Conservation (phyloP, 2,329 filamentous ascomycete genomes). For the Verticillium tricorpus region DNA sequence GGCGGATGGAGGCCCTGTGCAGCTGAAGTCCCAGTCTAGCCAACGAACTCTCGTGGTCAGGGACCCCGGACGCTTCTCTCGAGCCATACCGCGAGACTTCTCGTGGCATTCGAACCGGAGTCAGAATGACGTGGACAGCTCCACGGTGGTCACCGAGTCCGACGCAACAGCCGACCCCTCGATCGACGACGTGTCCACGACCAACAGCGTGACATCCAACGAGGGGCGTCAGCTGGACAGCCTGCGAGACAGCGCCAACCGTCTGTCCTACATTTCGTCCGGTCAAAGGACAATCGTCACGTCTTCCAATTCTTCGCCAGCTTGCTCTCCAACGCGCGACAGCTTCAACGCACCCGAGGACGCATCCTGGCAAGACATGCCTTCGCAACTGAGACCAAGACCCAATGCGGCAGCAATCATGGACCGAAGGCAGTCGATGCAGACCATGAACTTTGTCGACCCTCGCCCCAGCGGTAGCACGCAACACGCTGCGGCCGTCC, state of each 20-base stretch:
- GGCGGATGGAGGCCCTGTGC: constrained; percentile 27
- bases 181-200: constrained; percentile 51
- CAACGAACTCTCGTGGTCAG: constrained; percentile 43
- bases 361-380: constrained; percentile 4
- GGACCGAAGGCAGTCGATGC: constrained; percentile 48
- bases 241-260: constrained; percentile 50
- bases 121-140: constrained; percentile 19
- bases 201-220: constrained; percentile 53
- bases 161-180: constrained; percentile 33
- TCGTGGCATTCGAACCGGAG: constrained; percentile 20
- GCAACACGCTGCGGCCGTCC: background rate
- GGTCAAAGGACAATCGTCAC: constrained; percentile 57
- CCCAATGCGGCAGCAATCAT: constrained; percentile 49
- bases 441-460: constrained; percentile 39
- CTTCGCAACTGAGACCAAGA: constrained; percentile 32
- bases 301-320: constrained; percentile 53
- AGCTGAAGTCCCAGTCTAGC: constrained; percentile 34
- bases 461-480: constrained; percentile 13
- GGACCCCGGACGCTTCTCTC: constrained; percentile 43
- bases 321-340: constrained; percentile 50
- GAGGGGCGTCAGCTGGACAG: constrained; percentile 56
- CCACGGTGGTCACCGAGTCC: constrained; percentile 14
- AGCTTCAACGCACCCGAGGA: constrained; percentile 33
- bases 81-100: constrained; percentile 30
- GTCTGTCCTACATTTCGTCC: constrained; percentile 57